phyloP scores from a whole-genome alignment of 768 basidiomycete genomes.

The Trametes villosa region DNA sequence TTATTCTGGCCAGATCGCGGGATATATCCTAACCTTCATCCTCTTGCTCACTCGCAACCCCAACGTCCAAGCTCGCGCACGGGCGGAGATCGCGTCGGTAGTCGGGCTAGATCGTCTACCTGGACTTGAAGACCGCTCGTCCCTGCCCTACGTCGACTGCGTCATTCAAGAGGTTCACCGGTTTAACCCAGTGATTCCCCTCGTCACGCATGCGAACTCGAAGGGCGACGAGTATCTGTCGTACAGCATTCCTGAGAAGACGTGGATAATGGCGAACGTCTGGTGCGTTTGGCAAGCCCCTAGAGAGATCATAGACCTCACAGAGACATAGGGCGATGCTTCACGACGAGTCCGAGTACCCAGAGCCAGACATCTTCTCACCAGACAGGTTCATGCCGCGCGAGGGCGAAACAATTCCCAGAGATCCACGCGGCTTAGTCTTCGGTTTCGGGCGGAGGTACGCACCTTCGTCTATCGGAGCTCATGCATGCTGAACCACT shows the following conservation, averaged over 20 bases:
- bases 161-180: constrained; percentile 23
- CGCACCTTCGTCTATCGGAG: background rate
- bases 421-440: constrained; percentile 1
- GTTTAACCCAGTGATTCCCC: background rate
- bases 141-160: constrained; percentile 18
- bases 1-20: background rate
- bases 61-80: constrained; percentile 33
- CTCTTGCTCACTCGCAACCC: constrained; percentile 38
- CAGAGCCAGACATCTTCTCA: constrained; percentile 31
- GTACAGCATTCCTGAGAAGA: constrained; percentile 20
- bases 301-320: background rate
- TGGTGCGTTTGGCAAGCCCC: constrained; percentile 12
- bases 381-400: constrained; percentile 26
- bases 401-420: constrained; percentile 4
- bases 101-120: constrained; percentile 30
- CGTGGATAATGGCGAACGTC: constrained; percentile 22
- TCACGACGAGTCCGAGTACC: constrained; percentile 49
- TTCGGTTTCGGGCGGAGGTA: constrained; percentile 20
- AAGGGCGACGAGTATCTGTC: constrained; percentile 17
- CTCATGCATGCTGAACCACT: background rate
- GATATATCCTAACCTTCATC: constrained; percentile 2
- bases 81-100: constrained; percentile 37
- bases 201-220: constrained; percentile 3
- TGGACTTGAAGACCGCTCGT: constrained; percentile 1
- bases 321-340: constrained; percentile 36